phyloP scores from a whole-genome alignment of 2,329 filamentous ascomycete species.

The Aureobasidium sp. region DNA sequence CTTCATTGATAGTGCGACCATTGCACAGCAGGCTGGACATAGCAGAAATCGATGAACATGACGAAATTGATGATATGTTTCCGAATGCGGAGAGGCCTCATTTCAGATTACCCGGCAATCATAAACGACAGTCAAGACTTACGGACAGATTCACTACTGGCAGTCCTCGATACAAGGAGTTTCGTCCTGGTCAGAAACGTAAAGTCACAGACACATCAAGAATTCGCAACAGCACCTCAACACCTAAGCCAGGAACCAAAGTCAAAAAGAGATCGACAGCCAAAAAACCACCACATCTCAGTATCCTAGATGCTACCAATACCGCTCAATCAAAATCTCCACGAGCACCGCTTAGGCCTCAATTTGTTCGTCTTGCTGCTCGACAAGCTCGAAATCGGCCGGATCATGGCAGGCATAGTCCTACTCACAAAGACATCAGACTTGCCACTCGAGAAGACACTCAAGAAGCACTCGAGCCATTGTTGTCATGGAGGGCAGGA shows the following conservation, averaged over 20 bases:
- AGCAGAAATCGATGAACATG: constrained; percentile 38
- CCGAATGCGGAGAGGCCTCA: constrained; percentile 20
- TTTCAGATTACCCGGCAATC: constrained; percentile 19
- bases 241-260: neutral
- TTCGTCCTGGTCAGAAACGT: neutral
- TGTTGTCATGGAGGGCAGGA: constrained; percentile 48
- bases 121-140: constrained; percentile 34
- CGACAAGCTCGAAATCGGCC: constrained; percentile 43
- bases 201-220: neutral
- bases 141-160: constrained; percentile 28
- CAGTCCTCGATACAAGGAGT: neutral
- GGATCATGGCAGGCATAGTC: constrained; percentile 46
- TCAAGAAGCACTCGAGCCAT: constrained; percentile 44
- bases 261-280: constrained; percentile 4
- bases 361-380: constrained; percentile 50
- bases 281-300: constrained; percentile 28
- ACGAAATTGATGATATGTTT: constrained; percentile 39
- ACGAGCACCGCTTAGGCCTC: constrained; percentile 35
- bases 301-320: constrained; percentile 44
- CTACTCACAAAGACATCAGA: constrained; percentile 45
- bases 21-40: constrained; percentile 20
- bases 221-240: neutral
- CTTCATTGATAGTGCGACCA: neutral
- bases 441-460: constrained; percentile 49
- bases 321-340: constrained; percentile 30